Base-by-base conservation (phyloP, 768 basidiomycete genomes). In the Trametes sanguinea region DNA sequence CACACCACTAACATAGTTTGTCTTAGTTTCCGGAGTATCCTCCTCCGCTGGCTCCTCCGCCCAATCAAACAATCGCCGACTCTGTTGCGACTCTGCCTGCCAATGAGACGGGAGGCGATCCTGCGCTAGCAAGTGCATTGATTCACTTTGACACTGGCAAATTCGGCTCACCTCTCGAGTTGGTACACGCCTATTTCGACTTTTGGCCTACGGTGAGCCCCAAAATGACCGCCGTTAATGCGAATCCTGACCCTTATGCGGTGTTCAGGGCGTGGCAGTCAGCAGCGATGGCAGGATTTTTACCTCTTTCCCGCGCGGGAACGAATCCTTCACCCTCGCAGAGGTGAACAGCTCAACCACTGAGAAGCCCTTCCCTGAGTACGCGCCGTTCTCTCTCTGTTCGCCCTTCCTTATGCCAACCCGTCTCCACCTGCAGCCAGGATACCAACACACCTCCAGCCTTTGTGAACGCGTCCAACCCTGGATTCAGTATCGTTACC, bases 391-490 rank as follows among this genome's bases (percentile, higher is more conserved):
- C 6, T 37, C 35, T 37, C 35, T 37, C 35, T 2, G 62, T 43
- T 43, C 42, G 5, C 37, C n/a, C 5, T 16, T 2, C 42, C 10
- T 27, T 1, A 14, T 2, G 2, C 2, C 22, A 47, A 2, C 43
- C 9, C 8, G 35, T 22, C 27, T n/a, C 8, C 13, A 43, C 10
- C 14, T 13, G 4, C 37, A 67, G 66, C 43, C 54, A 64, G 35
- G 62, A 66, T 5, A 62, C 58, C 43, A 69, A 70, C 54, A 66
- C 60, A 13, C 69, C 69, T 17, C 65, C 65, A 2, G 63, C 64
- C 3, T 65, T 70, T 32, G 42, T 55, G 4, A 68, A 70, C 48
- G 51, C 42, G 17, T 61, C 50, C 11, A 70, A 67, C 51, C 65
- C 69, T 10, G 61, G 58, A 1, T 63, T 55, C 52, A 62, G 67